Evolutionary conservation across 177 flowering plant species (phyloP), one percentile per base, ranked within the genome.

Genomic region (Tripterygium wilfordii): DNA sequence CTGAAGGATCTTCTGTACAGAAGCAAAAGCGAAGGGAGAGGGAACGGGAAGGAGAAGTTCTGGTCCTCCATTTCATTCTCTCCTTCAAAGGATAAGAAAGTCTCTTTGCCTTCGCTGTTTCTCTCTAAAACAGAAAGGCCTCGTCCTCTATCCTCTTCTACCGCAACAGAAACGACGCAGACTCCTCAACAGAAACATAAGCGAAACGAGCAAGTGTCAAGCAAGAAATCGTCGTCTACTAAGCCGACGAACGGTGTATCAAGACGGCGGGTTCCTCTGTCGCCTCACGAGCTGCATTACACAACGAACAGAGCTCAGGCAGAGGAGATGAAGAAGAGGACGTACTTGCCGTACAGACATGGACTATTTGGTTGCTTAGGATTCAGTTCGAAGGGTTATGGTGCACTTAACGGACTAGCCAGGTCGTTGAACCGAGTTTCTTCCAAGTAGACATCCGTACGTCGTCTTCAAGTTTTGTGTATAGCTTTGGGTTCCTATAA

Each of bases 271-370:
- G 56, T 63, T 0, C 68, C 78, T 1, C 72, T 63, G 19, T 82
- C 92, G 7, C 62, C 90, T 10, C 92, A 82, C 49, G 90, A 84
- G 75, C 21, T 77, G 58, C 92, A 77, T 42, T 88, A 88, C 64
- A 71, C 82, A 5, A 54, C 82, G 18, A 82, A 80, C 23, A 67
- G 90, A 65, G 92, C 92, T 20, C 80, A 78, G 18, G 74, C 83
- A 3, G 96, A 88, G 78, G 96, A 88, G 61, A 59, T 88, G 90
- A 80, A 67, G 80, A 88, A 77, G 76, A 82, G 72, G 64, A 84
- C 92, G 16, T 82, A 50, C 54, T 60, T 88, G 65, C 96, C 96
- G 0, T 84, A 88, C 61, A 65, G 83, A 51, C 92, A 84, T 40
- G 96, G 92, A 0, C 62, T 87, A 21, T 44, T 87, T 31, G 92